Conservation (phyloP, 371 early-diverging fungal genomes). For the Umbelopsis sp. region DNA sequence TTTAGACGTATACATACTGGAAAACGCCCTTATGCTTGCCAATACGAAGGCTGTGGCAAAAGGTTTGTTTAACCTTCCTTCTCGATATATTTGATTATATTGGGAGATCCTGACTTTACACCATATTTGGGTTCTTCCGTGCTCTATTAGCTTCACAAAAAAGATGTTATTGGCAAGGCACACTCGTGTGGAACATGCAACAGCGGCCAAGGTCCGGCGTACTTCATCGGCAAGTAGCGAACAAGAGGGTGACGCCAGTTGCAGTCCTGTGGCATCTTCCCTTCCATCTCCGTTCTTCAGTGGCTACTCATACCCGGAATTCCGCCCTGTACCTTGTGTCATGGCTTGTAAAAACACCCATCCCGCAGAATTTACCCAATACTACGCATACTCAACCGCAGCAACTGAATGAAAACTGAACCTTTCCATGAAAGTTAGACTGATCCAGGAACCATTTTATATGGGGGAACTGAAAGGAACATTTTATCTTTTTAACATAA, state of each 20-base stretch:
- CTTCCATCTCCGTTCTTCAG: not conserved
- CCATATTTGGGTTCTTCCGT: not conserved
- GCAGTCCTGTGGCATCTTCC: not conserved
- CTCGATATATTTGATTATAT: not conserved
- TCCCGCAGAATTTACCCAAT: not conserved
- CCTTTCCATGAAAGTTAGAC: too few relatives aligned
- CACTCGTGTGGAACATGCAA: constrained; percentile 9
- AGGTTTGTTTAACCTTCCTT: not conserved
- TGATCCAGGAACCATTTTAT: not conserved
- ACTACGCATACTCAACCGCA: too few relatives aligned
- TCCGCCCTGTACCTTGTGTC: not conserved
- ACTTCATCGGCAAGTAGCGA: constrained; percentile 2
- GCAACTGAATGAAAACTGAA: too few relatives aligned
- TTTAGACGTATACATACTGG: constrained; percentile 20
- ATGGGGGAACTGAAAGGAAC: not conserved
- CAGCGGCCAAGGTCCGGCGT: not conserved
- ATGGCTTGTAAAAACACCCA: not conserved
- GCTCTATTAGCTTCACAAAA: not conserved
- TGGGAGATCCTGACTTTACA: not conserved
- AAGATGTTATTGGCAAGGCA: constrained; percentile 8
- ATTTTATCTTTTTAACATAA: not conserved
- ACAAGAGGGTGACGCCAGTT: not conserved
- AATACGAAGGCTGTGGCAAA: constrained; percentile 13
- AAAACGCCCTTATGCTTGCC: constrained; percentile 17
- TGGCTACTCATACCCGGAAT: not conserved